Evolutionary conservation across 768 basidiomycete species (phyloP).

Genomic region (Collybia mongolica): DNA sequence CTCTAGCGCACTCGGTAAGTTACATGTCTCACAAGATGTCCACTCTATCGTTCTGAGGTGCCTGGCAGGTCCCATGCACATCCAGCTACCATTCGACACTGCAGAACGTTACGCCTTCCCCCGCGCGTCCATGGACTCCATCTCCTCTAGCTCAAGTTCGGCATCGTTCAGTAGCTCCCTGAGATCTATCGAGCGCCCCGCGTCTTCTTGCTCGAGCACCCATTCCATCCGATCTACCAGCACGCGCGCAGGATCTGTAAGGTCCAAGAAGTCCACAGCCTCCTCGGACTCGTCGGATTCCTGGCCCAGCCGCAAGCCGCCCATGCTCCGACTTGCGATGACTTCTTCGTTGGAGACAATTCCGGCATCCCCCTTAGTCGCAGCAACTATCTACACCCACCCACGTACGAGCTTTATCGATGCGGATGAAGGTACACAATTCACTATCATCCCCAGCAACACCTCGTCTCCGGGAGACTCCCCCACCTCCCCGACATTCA

Average conservation of each 20-base stretch:
- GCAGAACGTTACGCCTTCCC: constrained; percentile 5
- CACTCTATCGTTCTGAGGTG: not conserved
- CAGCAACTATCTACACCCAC: constrained; percentile 9
- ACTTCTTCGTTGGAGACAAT: constrained; percentile 24
- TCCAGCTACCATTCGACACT: constrained; percentile 14
- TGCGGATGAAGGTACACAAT: constrained; percentile 7
- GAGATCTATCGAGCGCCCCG: not conserved
- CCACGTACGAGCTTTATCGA: not conserved
- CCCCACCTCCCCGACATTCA: constrained; percentile 33
- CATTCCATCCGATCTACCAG: constrained; percentile 20
- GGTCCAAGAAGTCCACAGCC: constrained; percentile 17
- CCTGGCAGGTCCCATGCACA: constrained; percentile 18
- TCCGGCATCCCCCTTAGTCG: constrained; percentile 22
- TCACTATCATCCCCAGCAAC: constrained; percentile 20
- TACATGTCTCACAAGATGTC: not conserved
- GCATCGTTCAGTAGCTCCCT: constrained; percentile 2
- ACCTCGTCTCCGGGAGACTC: constrained; percentile 20
- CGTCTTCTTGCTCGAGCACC: constrained; percentile 4
- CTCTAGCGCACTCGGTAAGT: constrained; percentile 17
- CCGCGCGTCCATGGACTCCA: constrained; percentile 15
- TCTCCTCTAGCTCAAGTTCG: constrained; percentile 18
- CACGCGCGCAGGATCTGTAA: constrained; percentile 2
- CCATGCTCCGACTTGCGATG: constrained; percentile 19
- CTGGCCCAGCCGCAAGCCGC: constrained; percentile 9
- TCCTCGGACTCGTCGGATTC: constrained; percentile 8